A percentile compares a stretch with the other conserved stretches of the same genome.
Evolutionary conservation across 1,139 yeast genomes (phyloP).

Genomic region (Pneumocystis oryctolagi): DNA sequence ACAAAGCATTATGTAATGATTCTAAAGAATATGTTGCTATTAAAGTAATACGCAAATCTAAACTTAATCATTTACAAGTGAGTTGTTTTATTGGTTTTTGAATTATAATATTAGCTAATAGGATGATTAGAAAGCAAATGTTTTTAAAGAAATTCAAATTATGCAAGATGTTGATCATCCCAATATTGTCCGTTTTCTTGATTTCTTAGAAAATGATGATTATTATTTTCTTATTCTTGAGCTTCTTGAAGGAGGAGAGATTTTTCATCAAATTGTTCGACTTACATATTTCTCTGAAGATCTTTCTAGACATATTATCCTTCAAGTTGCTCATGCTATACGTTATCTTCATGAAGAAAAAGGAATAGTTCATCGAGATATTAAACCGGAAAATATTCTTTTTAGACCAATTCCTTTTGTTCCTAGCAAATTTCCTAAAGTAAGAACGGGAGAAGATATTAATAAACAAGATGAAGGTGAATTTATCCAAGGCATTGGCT

Average conservation of each 20-base stretch:
- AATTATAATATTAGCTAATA: slow-evolving; percentile 9
- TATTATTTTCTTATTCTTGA: slow-evolving; percentile 73
- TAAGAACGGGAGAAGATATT: slow-evolving; percentile 64
- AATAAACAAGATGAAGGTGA: slow-evolving; percentile 73
- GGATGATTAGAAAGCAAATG: slow-evolving; percentile 40
- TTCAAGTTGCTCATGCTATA: slow-evolving; percentile 71
- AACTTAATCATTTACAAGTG: slow-evolving; percentile 34
- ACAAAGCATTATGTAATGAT: slow-evolving; percentile 43
- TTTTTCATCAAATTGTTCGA: slow-evolving; percentile 83
- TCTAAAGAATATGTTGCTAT: slow-evolving; percentile 53
- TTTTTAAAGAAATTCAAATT: slow-evolving; percentile 68
- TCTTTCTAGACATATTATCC: slow-evolving; percentile 66
- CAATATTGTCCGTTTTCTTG: slow-evolving; percentile 56
- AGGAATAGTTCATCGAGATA: slow-evolving; percentile 87
- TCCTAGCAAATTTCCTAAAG: slow-evolving; percentile 35
- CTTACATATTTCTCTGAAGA: slow-evolving; percentile 82
- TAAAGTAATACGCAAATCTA: slow-evolving; percentile 63
- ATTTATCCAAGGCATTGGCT: slow-evolving; percentile 63
- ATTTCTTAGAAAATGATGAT: slow-evolving; percentile 47
- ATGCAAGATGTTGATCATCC: slow-evolving; percentile 62
- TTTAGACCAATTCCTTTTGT: slow-evolving; percentile 58
- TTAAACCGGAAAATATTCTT: slow-evolving; percentile 83
- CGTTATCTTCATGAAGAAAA: slow-evolving; percentile 63
- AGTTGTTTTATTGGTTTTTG: slow-evolving; percentile 15
- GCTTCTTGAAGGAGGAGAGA: slow-evolving; percentile 82